Conservation (phyloP, 108 stramenopile genomes). For the Skeletonema tropicum region DNA sequence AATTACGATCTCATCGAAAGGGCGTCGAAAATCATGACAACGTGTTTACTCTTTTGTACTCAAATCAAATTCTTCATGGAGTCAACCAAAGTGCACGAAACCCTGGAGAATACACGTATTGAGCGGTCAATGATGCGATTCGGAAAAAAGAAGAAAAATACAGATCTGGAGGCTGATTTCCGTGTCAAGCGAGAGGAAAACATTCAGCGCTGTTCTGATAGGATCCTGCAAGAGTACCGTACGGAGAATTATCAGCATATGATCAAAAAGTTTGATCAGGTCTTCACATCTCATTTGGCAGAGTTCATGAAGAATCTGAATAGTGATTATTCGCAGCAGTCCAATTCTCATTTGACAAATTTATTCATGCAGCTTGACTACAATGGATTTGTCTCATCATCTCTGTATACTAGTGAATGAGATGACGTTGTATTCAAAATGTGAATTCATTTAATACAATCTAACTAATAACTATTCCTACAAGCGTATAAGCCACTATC, state of each 20-base stretch:
- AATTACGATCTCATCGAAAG: constrained; percentile 76
- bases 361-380: constrained; percentile 82
- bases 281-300: constrained; percentile 73
- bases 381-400: constrained; percentile 77
- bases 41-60: constrained; percentile 78
- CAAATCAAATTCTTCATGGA: constrained; percentile 88
- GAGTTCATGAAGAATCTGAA: constrained; percentile 75
- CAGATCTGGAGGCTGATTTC: constrained; percentile 35
- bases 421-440: background rate
- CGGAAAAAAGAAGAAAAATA: constrained; percentile 35
- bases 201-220: constrained; percentile 36
- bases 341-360: constrained; percentile 69
- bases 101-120: constrained; percentile 36
- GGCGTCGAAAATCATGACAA: constrained; percentile 80
- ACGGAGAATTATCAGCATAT: constrained; percentile 78
- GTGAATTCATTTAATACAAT: background rate
- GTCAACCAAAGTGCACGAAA: constrained; percentile 60
- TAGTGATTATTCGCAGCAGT: constrained; percentile 32
- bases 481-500: too few species aligned
- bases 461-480: background rate
- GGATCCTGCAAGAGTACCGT: constrained; percentile 64
- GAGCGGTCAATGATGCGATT: constrained; percentile 47
- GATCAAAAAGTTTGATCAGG: constrained; percentile 77
- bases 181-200: constrained; percentile 61
- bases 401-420: constrained; percentile 31